These are phyloP conservation scores for Massariosphaeria phaeospora DNA, from an alignment of 495 filamentous ascomycete genomes.

Conservation along the genomic window DNA sequence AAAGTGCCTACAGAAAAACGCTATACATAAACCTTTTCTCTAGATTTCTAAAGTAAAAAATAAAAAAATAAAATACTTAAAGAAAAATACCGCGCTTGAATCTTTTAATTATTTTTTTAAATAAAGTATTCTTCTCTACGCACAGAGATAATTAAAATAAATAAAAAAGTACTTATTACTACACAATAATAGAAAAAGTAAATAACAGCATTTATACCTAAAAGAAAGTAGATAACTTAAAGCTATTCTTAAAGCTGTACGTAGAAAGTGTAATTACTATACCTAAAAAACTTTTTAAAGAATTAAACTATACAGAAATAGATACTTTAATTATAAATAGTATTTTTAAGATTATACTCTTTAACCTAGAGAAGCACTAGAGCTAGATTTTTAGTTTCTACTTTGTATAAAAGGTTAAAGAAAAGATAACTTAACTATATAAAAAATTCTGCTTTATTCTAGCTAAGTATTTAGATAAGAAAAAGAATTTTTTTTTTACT, in stretches of 20 bases:
- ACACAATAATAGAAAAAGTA: too few relatives aligned
- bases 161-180: too few relatives aligned
- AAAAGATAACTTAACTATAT: neutral
- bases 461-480: neutral
- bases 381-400: neutral
- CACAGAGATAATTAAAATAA: too few relatives aligned
- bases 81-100: neutral
- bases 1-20: neutral
- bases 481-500: neutral
- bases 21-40: neutral
- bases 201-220: neutral
- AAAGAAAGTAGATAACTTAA: neutral
- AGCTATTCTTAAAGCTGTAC: neutral
- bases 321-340: neutral
- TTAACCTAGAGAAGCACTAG: neutral
- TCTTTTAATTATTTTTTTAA: too few relatives aligned
- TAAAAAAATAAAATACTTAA: neutral
- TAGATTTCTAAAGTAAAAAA: neutral
- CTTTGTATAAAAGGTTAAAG: slow-evolving; percentile 1
- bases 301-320: slow-evolving; percentile 3
- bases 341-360: neutral
- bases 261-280: neutral
- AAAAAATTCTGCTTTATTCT: neutral
- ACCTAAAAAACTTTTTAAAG: neutral
- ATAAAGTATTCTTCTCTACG: too few relatives aligned